A percentile compares a stretch with the other conserved stretches of the same genome.
These are phyloP conservation scores for Trichoderma asperellum DNA, from an alignment of 2,329 filamentous ascomycete genomes.

Conservation along the genomic window DNA sequence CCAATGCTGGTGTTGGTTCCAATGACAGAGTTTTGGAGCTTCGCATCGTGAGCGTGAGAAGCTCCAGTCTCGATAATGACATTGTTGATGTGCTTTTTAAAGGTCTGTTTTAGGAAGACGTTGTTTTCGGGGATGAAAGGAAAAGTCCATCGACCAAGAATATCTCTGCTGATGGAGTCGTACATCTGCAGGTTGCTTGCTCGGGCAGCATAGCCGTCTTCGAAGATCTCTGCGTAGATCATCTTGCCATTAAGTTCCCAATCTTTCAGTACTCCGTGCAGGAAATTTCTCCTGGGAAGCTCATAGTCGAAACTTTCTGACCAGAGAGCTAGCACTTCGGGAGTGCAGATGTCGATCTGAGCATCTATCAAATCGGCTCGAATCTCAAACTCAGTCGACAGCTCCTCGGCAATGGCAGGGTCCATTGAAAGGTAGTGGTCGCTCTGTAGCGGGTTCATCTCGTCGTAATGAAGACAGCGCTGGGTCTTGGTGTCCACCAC, in stretches of 20 bases:
- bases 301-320: slow-evolving; percentile 98
- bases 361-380: slow-evolving; percentile 90
- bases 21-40: slow-evolving; percentile 72
- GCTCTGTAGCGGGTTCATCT: slow-evolving; percentile 72
- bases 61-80: slow-evolving; percentile 81
- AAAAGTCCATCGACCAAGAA: slow-evolving; percentile 85
- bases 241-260: slow-evolving; percentile 96
- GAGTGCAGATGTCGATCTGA: slow-evolving; percentile 95
- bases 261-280: slow-evolving; percentile 92
- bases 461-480: slow-evolving; percentile 91
- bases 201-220: slow-evolving; percentile 82
- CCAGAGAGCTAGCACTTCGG: slow-evolving; percentile 92
- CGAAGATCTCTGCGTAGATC: slow-evolving; percentile 87
- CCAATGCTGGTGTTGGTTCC: slow-evolving; percentile 78
- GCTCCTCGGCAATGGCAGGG: slow-evolving; percentile 72
- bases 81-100: slow-evolving; percentile 69
- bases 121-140: slow-evolving; percentile 91
- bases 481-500: slow-evolving; percentile 80
- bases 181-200: slow-evolving; percentile 88
- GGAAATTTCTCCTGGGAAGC: slow-evolving; percentile 81
- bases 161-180: slow-evolving; percentile 83
- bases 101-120: slow-evolving; percentile 75
- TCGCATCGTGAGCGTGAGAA: slow-evolving; percentile 70
- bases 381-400: slow-evolving; percentile 75
- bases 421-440: slow-evolving; percentile 74